phyloP scores from a whole-genome alignment of 176 grass and related monocot species.

The Oryza australiensis region DNA sequence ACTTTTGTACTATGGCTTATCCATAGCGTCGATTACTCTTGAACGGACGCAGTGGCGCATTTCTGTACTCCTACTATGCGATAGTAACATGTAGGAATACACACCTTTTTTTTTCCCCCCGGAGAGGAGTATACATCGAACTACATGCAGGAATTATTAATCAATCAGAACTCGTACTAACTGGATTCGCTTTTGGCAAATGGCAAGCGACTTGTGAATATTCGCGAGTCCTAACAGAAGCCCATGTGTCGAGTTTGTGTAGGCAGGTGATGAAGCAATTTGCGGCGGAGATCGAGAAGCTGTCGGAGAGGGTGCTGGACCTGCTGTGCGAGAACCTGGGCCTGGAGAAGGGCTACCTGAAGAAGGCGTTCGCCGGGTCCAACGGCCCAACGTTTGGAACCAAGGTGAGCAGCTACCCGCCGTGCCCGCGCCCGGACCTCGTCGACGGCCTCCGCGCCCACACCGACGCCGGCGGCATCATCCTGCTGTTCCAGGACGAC shows the following conservation, averaged over 20 bases:
- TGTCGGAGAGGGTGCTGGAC: constrained; percentile 73
- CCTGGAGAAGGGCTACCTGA: constrained; percentile 73
- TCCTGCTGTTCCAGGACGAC: constrained; percentile 91
- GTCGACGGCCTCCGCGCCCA: constrained; percentile 82
- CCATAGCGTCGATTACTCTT: not conserved
- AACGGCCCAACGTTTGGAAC: constrained; percentile 82
- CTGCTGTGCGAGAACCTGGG: constrained; percentile 89
- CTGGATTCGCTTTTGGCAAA: constrained; percentile 18
- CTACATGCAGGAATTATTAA: not conserved
- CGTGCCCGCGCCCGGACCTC: constrained; percentile 74
- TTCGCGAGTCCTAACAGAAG: not conserved
- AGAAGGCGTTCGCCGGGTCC: constrained; percentile 59
- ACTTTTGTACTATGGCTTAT: not conserved
- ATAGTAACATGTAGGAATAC: not conserved
- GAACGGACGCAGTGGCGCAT: not conserved
- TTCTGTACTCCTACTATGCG: not conserved
- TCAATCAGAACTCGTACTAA: not conserved
- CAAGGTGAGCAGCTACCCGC: constrained; percentile 91
- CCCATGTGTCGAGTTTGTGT: not conserved
- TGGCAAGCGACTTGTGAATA: not conserved
- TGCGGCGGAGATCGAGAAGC: constrained; percentile 57
- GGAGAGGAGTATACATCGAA: too few relatives aligned
- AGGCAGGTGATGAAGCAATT: constrained; percentile 79
- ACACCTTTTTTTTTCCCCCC: not conserved
- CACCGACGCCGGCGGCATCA: constrained; percentile 93